A percentile compares a stretch with the other conserved stretches of the same genome.
Conservation (phyloP, 352 stramenopile species). For the Phytophthora hybrid region DNA sequence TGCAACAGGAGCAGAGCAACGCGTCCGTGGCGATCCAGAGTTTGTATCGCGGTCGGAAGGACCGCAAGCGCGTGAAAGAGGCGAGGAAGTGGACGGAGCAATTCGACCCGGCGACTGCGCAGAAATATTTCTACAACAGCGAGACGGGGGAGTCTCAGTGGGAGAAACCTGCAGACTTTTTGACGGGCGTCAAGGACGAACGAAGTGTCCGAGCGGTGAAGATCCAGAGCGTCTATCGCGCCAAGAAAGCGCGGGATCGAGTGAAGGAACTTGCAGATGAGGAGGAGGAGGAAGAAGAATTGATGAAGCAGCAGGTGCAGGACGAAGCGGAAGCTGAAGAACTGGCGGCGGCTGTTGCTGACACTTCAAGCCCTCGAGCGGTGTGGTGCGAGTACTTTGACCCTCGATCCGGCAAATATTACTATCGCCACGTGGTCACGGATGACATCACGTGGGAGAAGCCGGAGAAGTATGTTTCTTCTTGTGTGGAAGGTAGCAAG, state of each 20-base stretch:
- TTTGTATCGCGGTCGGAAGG: constrained; percentile 38
- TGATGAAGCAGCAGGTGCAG: constrained; percentile 19
- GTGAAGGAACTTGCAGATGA: constrained; percentile 42
- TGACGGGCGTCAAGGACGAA: constrained; percentile 38
- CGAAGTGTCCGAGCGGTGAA: constrained; percentile 49
- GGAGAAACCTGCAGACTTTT: constrained; percentile 51
- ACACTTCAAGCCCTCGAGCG: constrained; percentile 1
- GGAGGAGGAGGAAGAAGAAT: constrained; percentile 36
- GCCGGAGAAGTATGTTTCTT: constrained; percentile 27
- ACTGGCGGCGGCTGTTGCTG: background rate
- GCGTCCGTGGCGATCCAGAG: constrained; percentile 46
- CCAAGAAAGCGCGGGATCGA: constrained; percentile 49
- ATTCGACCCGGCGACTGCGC: constrained; percentile 46
- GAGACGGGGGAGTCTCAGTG: constrained; percentile 49
- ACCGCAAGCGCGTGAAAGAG: constrained; percentile 33
- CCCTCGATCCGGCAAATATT: constrained; percentile 41
- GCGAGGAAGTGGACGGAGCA: constrained; percentile 57
- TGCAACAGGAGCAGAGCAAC: background rate
- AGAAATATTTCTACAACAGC: constrained; percentile 65
- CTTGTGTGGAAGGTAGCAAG: constrained; percentile 29
- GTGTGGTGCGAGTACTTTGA: constrained; percentile 61
- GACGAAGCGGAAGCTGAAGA: constrained; percentile 19
- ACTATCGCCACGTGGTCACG: constrained; percentile 44
- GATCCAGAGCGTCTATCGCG: constrained; percentile 66
- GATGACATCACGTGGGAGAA: constrained; percentile 47